Evolutionary conservation across 176 grass and related monocot genomes (phyloP).

Genomic region (Triticum aestivum): IWGSC_CS_RefSeq_v2.1 NC_057798.1:647262835-647263334

Average conservation of each 20-base stretch:
- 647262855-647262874: background rate
- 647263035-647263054: background rate
- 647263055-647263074: background rate
- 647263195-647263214: background rate
- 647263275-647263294: background rate
- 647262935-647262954: background rate
- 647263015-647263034: background rate
- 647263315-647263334: too few species aligned
- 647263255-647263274: background rate
- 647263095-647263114: background rate
- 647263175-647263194: background rate
- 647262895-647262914: background rate
- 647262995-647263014: conserved; percentile 6
- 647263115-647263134: background rate
- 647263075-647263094: background rate
- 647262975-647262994: background rate
- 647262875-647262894: background rate
- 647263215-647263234: background rate
- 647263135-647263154: background rate
- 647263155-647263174: background rate
- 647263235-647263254: background rate
- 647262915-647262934: background rate
- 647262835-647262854: background rate
- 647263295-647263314: background rate
- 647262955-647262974: background rate